Evolutionary conservation across 2,329 filamentous ascomycete genomes (phyloP).

Genomic region (Colletotrichum sp.): DNA sequence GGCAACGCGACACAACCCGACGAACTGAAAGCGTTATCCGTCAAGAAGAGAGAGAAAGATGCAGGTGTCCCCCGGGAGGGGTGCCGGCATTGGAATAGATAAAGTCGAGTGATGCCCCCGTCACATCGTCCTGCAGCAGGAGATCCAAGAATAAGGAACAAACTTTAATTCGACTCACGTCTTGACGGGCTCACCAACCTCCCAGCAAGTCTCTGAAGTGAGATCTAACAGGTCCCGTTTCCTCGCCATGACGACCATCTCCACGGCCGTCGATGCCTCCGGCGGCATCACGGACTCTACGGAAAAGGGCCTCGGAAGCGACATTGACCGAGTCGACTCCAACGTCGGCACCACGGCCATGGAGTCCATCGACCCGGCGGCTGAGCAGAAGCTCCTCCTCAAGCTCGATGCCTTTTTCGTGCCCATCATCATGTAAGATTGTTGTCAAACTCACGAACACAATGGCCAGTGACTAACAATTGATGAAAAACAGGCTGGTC

Average conservation of each 20-base stretch:
- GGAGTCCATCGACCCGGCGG: constrained; percentile 29
- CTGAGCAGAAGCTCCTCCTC: constrained; percentile 32
- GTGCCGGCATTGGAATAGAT: background rate
- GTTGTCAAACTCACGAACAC: too few relatives aligned
- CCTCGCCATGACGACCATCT: background rate
- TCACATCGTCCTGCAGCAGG: background rate
- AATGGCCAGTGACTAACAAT: background rate
- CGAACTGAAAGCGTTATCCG: background rate
- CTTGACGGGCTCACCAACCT: background rate
- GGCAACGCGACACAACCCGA: background rate
- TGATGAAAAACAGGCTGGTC: constrained; percentile 34
- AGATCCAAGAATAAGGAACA: background rate
- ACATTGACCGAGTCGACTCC: constrained; percentile 14
- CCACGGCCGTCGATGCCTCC: background rate
- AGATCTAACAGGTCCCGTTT: background rate
- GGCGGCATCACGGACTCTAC: background rate
- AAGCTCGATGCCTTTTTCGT: constrained; percentile 37
- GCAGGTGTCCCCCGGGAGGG: background rate
- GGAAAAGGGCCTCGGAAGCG: constrained; percentile 4
- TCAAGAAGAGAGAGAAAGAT: background rate
- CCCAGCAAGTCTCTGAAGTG: background rate
- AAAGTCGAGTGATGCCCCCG: background rate
- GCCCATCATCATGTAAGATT: constrained; percentile 49
- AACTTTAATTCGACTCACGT: background rate
- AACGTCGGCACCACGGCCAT: constrained; percentile 5